These are phyloP conservation scores for Ceratocystis papillata DNA, from an alignment of 2,329 filamentous ascomycete genomes.

Conservation along the genomic window DNA sequence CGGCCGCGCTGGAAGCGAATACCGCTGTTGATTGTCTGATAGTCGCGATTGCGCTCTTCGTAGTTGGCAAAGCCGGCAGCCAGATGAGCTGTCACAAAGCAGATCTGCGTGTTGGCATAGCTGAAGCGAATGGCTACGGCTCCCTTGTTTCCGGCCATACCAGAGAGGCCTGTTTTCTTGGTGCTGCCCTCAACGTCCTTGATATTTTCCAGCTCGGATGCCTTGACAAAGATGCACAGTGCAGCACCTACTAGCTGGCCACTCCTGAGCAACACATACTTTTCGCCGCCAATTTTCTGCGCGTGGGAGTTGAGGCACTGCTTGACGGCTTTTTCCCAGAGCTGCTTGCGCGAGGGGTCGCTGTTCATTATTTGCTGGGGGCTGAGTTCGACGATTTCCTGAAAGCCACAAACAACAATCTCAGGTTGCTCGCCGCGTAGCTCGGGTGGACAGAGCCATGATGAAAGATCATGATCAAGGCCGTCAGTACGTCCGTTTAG, in stretches of 20 bases:
- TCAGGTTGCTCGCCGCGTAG: slow-evolving; percentile 57
- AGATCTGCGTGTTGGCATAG: slow-evolving; percentile 82
- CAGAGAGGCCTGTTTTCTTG: slow-evolving; percentile 89
- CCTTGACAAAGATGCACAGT: slow-evolving; percentile 79
- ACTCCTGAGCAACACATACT: slow-evolving; percentile 80
- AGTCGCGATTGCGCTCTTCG: slow-evolving; percentile 89
- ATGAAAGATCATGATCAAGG: slow-evolving; percentile 64
- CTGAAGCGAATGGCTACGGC: slow-evolving; percentile 94
- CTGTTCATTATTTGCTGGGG: slow-evolving; percentile 99
- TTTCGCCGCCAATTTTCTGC: slow-evolving; percentile 52
- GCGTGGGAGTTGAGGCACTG: slow-evolving; percentile 64
- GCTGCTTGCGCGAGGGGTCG: slow-evolving; percentile 70
- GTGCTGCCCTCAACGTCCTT: slow-evolving; percentile 95
- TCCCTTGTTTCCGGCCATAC: slow-evolving; percentile 96
- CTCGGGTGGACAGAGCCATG: slow-evolving; percentile 66
- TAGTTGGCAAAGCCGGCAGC: slow-evolving; percentile 95
- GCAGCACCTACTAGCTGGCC: slow-evolving; percentile 92
- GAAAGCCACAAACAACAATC: slow-evolving; percentile 83
- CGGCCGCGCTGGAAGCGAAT: slow-evolving; percentile 84
- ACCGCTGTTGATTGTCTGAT: slow-evolving; percentile 75
- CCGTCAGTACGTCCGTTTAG: slow-evolving; percentile 79
- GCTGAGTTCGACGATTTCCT: slow-evolving; percentile 95
- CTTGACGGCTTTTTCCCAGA: slow-evolving; percentile 78
- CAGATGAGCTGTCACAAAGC: slow-evolving; percentile 92
- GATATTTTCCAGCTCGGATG: slow-evolving; percentile 64